Base-by-base conservation (phyloP, 2,329 filamentous ascomycete species). In the Pseudogymnoascus sp. region DNA sequence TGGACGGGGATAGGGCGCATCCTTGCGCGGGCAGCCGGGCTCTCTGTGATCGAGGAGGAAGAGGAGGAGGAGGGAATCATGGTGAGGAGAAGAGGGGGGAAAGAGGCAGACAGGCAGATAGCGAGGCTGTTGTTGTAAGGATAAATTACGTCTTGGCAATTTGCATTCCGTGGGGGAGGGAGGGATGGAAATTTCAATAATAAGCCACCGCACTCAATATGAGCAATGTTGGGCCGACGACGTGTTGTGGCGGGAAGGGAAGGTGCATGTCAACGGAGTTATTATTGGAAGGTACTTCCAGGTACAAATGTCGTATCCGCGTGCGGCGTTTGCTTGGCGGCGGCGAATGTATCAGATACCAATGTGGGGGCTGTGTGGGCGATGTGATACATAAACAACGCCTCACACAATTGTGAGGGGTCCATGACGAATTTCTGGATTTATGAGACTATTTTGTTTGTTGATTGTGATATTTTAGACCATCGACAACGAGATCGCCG, bases 261-360 rank as follows among this genome's bases (percentile, higher is more conserved):
- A 21, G 47, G 47, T 33, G 47, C 26, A 19, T 19, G 47, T 4
- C 47, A 56, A 13, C n/a, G n/a, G n/a, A 50, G 11, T 56, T 56
- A 56, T 56, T 56, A 56, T 56, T 56, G 50, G 50, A 56, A 56
- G 50, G 50, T 56, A 56, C 50, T 33, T 56, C 5, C 50, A 56
- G 50, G 50, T 56, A 56, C 50, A 56, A 56, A 29, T 10, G 16
- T 56, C 50, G 29, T 56, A 56, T 33, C 50, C 50, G 50, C 50
- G 50, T 56, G 29, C 29, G 16, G 50, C 29, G 50, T 56, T 56
- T 56, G 29, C 50, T 56, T 56, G 50, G 50, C 50, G 29, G 50
- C 29, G 21, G 26, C 29, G 29, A 10, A 56, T 56, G 50, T 56
- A 56, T 56, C 50, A 56, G 50, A 35, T 56, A 56, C 2, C 6